Evolutionary conservation across 495 filamentous ascomycete genomes (phyloP).

Genomic region (Aspergillus egyptiacus): DNA sequence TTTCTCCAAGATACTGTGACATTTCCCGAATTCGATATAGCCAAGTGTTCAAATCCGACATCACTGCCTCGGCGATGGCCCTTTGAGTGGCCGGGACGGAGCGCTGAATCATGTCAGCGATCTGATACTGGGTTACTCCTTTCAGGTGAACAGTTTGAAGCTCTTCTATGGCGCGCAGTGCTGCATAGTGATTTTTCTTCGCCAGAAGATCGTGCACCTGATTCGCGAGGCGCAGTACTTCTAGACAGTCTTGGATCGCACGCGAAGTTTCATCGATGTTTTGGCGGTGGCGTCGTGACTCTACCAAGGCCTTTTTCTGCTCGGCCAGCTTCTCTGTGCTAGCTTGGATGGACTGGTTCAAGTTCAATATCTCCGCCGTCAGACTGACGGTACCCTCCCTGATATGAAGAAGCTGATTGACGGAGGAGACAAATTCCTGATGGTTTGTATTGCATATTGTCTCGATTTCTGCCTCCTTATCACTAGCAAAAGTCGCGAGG

Average conservation of each 20-base stretch:
- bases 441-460: constrained; percentile 91
- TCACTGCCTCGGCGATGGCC: constrained; percentile 90
- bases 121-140: constrained; percentile 87
- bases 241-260: constrained; percentile 83
- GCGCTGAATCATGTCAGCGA: constrained; percentile 91
- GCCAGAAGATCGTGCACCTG: constrained; percentile 85
- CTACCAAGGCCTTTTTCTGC: constrained; percentile 90
- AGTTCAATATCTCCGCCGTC: constrained; percentile 82
- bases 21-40: constrained; percentile 93
- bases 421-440: constrained; percentile 89
- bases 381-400: constrained; percentile 81
- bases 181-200: constrained; percentile 92
- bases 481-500: constrained; percentile 71
- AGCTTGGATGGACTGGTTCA: constrained; percentile 92
- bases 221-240: constrained; percentile 88
- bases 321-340: constrained; percentile 91
- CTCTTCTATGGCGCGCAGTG: constrained; percentile 88
- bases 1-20: constrained; percentile 88
- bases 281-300: constrained; percentile 84
- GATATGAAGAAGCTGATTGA: constrained; percentile 85
- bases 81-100: constrained; percentile 90
- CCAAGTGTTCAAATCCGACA: constrained; percentile 97
- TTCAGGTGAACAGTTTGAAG: constrained; percentile 93
- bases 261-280: constrained; percentile 93
- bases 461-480: constrained; percentile 89